Conservation (phyloP, 164 flowering plant species). For the Kalanchoe fedtschenkoi region DNA sequence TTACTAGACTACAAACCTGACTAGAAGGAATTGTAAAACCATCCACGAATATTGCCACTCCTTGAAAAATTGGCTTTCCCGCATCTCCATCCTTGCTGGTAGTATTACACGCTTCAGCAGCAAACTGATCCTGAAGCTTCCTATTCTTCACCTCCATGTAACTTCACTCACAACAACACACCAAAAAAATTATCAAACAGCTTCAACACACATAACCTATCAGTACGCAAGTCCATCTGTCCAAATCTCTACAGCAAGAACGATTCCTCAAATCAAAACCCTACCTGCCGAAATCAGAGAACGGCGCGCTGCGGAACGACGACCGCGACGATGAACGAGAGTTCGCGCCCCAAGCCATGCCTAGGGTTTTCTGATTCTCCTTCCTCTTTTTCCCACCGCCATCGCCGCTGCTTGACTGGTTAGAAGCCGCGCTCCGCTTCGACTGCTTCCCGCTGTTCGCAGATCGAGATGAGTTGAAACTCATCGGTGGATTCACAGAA, state of each 20-base stretch:
- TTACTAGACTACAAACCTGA: slow-evolving; percentile 32
- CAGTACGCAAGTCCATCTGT: too few relatives aligned
- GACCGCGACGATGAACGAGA: slow-evolving; percentile 65
- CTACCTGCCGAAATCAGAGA: slow-evolving; percentile 72
- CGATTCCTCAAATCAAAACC: not conserved
- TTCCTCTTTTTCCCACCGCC: slow-evolving; percentile 30
- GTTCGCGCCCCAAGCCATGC: slow-evolving; percentile 70
- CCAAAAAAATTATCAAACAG: not conserved
- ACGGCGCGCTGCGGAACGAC: slow-evolving; percentile 46
- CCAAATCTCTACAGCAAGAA: too few relatives aligned
- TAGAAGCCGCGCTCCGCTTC: slow-evolving; percentile 33
- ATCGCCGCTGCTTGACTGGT: slow-evolving; percentile 11
- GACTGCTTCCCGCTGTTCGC: slow-evolving; percentile 27
- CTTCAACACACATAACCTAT: not conserved
- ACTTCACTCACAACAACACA: slow-evolving; percentile 25
- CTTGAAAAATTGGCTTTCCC: slow-evolving; percentile 47
- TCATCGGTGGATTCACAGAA: slow-evolving; percentile 19
- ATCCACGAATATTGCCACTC: slow-evolving; percentile 84
- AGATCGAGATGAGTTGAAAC: slow-evolving; percentile 39
- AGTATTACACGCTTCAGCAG: slow-evolving; percentile 56
- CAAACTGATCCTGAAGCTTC: slow-evolving; percentile 76
- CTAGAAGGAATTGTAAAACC: slow-evolving; percentile 87
- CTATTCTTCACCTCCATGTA: slow-evolving; percentile 80
- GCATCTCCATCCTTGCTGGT: slow-evolving; percentile 24
- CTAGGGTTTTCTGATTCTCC: slow-evolving; percentile 76